phyloP scores from a whole-genome alignment of 371 early-diverging fungal genomes.

The Umbelopsis sp. region DNA sequence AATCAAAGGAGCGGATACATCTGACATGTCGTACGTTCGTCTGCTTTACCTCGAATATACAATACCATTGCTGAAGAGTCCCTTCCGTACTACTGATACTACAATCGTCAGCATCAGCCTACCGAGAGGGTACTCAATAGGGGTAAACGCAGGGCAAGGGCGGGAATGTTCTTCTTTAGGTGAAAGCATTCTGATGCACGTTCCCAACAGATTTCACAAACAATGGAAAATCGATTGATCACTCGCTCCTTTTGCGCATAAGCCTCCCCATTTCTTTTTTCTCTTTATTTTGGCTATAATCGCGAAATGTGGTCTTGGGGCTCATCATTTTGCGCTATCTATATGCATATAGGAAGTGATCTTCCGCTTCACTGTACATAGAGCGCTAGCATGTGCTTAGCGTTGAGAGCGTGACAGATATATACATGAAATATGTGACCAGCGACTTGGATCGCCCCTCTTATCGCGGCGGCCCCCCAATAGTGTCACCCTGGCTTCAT shows the following conservation, averaged over 20 bases:
- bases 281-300: too few species aligned
- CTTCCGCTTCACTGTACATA: too few species aligned
- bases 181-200: slow-evolving; percentile 16
- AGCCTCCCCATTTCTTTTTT: too few species aligned
- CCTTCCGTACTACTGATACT: neutral
- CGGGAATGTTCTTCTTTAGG: slow-evolving; percentile 13
- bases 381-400: too few species aligned
- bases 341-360: too few species aligned
- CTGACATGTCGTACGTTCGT: neutral
- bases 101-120: neutral
- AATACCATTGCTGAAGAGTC: too few species aligned
- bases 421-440: too few species aligned
- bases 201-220: slow-evolving; percentile 13
- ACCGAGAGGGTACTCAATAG: neutral
- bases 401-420: too few species aligned
- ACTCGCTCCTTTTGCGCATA: neutral
- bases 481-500: slow-evolving; percentile 7
- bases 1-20: neutral
- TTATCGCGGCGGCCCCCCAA: neutral
- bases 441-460: neutral
- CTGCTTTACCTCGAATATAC: neutral
- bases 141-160: slow-evolving; percentile 12
- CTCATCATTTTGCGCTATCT: too few species aligned
- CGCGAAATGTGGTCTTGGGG: too few species aligned
- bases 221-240: neutral